Evolutionary conservation across 1,284 basidiomycete genomes (phyloP), one percentile per base, ranked within the genome.

Genomic region (Ganoderma sinense): DNA sequence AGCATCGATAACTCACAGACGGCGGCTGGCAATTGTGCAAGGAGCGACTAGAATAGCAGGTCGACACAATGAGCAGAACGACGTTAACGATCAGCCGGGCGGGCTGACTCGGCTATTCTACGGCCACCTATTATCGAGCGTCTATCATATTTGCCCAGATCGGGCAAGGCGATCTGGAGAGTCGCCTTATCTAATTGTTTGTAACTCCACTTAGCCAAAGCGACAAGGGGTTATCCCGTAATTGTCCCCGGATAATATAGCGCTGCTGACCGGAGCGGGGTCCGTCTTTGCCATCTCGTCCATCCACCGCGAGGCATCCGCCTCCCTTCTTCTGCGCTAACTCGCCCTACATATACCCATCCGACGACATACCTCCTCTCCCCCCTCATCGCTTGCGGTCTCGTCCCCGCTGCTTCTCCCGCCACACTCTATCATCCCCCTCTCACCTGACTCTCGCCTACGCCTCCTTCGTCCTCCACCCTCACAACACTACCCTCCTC

Each of bases 271-370:
- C 61, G 66, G 62, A 51, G 62, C 67, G 67, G 16, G 41, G 11
- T 64, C 67, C 67, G 67, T 60, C 55, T 23, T 18, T 39, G 39
- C n/a, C 53, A 53, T 58, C 60, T 68, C 68, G 69, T 67, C 69
- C 65, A 65, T 60, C 61, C 60, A 64, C 72, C 72, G 69, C 72
- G 72, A 73, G 72, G 72, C 72, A 36, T 70, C 60, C 53, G 69
- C 69, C 68, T 68, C 66, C 43, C 69, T 58, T 55, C 69, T 64
- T 66, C 69, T 71, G 70, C 70, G 67, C 70, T 70, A 69, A 63
- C 67, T 65, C 71, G 62, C 56, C 65, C 62, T 67, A 70, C 69
- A 70, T 71, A 74, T 74, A 74, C 73, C 72, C 70, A 26, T n/a
- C 66, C 58, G 43, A 61, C 43, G 58, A 64, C 67, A 70, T 70